phyloP scores from a whole-genome alignment of 2,329 filamentous ascomycete species.

The Thelonectria blattea region DNA sequence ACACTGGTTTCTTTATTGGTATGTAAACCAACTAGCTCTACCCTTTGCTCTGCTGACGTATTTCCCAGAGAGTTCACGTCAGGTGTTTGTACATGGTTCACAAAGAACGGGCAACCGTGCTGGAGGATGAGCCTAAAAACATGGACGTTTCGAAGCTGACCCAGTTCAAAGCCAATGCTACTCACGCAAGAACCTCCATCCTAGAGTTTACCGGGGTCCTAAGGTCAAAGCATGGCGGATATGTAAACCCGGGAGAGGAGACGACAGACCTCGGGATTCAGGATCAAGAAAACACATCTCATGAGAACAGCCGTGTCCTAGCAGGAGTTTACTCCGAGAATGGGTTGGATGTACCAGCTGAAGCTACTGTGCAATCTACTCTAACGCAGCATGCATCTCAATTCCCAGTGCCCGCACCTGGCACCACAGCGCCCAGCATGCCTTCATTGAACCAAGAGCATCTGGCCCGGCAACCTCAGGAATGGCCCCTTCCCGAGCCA shows the following conservation, averaged over 20 bases:
- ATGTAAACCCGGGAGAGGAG: conserved; percentile 16
- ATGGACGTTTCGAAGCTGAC: conserved; percentile 2
- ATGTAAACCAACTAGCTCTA: neutral
- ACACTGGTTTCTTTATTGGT: conserved; percentile 14
- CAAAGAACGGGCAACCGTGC: neutral
- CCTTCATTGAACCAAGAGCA: neutral
- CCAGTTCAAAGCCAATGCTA: conserved; percentile 1
- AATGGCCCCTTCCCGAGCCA: neutral
- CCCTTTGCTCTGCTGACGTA: neutral
- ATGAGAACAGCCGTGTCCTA: too few species aligned
- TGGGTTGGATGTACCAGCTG: neutral
- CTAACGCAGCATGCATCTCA: neutral
- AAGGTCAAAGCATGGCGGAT: conserved; percentile 1
- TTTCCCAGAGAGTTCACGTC: conserved; percentile 15
- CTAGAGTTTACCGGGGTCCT: conserved; percentile 19
- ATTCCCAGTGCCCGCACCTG: neutral
- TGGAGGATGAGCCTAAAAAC: conserved; percentile 15
- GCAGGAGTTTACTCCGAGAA: neutral
- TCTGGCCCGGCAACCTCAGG: neutral
- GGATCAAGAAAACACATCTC: neutral
- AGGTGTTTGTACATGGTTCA: conserved; percentile 13
- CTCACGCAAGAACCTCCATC: conserved; percentile 12
- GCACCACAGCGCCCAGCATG: neutral
- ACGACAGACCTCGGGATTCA: conserved; percentile 8
- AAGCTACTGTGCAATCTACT: too few species aligned